Evolutionary conservation across 2,329 filamentous ascomycete species (phyloP), one percentile per base, ranked within the genome.

Genomic region (Hymenoscyphus infarciens): DNA sequence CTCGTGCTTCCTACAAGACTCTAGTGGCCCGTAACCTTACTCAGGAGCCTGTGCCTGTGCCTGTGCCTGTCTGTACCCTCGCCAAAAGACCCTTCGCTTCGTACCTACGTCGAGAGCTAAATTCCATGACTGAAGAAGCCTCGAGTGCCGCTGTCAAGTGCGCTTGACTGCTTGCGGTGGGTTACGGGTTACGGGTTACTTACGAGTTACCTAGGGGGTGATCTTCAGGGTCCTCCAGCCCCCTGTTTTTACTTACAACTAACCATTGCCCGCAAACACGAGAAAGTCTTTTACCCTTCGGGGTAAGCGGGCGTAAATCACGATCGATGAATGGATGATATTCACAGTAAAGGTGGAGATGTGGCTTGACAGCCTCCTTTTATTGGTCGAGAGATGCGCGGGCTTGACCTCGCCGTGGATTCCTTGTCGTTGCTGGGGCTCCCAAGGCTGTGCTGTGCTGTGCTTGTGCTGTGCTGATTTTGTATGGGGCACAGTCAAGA

Each of bases 171-270:
- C 27, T 27, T 54, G 25, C 27, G 22, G 52, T 16, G 13, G 22
- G 25, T 54, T 15, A 29, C 25, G 25, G 25, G 25, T 27, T 27
- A n/a, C n/a, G n/a, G n/a, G n/a, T n/a, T n/a, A n/a, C n/a, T n/a
- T n/a, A n/a, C n/a, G n/a, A n/a, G n/a, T n/a, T n/a, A n/a, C 25
- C 25, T 19, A 33, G 53, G 25, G 22, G 25, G 22, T 16, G 53
- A 55, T 33, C 53, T n/a, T 49, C 45, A 49, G 45, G 45, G 45
- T 49, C 45, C 45, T 49, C 45, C 45, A 49, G 19, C 45, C 45
- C 19, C 45, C 45, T 22, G 19, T 19, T 22, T 22, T 45, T 19
- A n/a, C n/a, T n/a, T n/a, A n/a, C n/a, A n/a, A n/a, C n/a, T n/a
- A 45, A 25, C 19, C 19, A 11, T 8, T 10, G 19, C 45, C 45